Conservation (phyloP, 2,329 filamentous ascomycete genomes). For the Colletotrichum sp. region DNA sequence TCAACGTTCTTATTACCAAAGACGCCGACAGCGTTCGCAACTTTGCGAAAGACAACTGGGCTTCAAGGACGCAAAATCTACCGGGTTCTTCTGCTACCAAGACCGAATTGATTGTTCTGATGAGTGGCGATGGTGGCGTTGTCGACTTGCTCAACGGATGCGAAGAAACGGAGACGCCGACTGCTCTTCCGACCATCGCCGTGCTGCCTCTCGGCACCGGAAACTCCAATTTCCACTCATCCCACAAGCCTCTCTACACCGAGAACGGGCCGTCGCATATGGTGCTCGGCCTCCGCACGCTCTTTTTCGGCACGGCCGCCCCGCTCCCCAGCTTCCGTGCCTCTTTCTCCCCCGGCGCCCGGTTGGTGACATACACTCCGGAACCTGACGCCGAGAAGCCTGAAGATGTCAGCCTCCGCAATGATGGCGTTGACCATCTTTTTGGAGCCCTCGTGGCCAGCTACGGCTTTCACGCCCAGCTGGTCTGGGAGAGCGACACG, state of each 20-base stretch:
- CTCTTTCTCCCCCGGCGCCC: constrained; percentile 63
- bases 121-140: constrained; percentile 88
- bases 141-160: constrained; percentile 79
- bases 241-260: constrained; percentile 62
- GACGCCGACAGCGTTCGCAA: constrained; percentile 68
- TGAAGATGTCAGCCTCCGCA: constrained; percentile 28
- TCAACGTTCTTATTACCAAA: constrained; percentile 65
- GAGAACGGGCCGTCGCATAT: constrained; percentile 41
- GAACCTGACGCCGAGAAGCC: constrained; percentile 8
- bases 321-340: constrained; percentile 68
- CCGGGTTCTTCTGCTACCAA: background rate
- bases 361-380: constrained; percentile 43
- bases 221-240: constrained; percentile 68
- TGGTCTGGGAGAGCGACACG: constrained; percentile 93
- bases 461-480: constrained; percentile 86
- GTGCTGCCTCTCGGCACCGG: constrained; percentile 68
- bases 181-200: constrained; percentile 47
- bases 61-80: constrained; percentile 32
- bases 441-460: constrained; percentile 85
- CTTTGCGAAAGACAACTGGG: constrained; percentile 54
- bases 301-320: constrained; percentile 61
- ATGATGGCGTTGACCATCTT: constrained; percentile 44
- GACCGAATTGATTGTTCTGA: constrained; percentile 69
- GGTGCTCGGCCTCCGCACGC: constrained; percentile 57
- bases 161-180: constrained; percentile 24